Base-by-base conservation (phyloP, 2,329 filamentous ascomycete species). In the Hawksworthiomyces lignivorus region DNA sequence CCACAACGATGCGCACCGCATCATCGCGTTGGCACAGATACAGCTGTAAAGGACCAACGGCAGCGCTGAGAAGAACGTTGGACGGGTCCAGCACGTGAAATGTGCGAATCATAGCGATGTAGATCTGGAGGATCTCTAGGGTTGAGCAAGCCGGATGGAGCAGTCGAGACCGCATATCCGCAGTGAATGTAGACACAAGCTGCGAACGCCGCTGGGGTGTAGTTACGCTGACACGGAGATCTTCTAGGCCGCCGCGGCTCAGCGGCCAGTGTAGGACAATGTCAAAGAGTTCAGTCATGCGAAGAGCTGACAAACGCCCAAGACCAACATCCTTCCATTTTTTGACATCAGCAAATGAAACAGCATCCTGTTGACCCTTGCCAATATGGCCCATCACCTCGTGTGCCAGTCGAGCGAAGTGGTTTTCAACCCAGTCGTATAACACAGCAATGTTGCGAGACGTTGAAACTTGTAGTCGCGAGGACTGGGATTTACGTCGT, bases 111-210 rank as follows among this genome's bases (percentile, higher is more conserved):
- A 89, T 82, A 49, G 77, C 80, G 45, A 89, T 85, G 59, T 90
- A 90, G 3, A 83, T 79, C 51, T 81, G 79, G 37, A 90, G 59
- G 26, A 90, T 87, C 47, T 86, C 77, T 4, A 84, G 70, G 1
- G 85, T 89, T 15, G 83, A 87, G 30, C 82, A 73, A 3, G 84
- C 85, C 1, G 85, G 80, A 54, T 90, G 84, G 10, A 92, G 65
- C 7, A 94, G 63, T 12, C 82, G 75, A 39, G 67, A 72, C 44
- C 79, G 76, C 15, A 90, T 61, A 10, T 81, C 73, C 8, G 71
- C 65, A 1, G 80, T 77, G 58, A 90, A 90, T 28, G 70, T 72
- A 31, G 78, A 73, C 2, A 83, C 87, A 9, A 92, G 68, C 50
- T 84, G 72, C 17, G 83, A 66, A 39, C 87, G 81, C 26, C 80